Conservation (phyloP, 352 stramenopile genomes). For the Phytopythium ostracodes region DNA sequence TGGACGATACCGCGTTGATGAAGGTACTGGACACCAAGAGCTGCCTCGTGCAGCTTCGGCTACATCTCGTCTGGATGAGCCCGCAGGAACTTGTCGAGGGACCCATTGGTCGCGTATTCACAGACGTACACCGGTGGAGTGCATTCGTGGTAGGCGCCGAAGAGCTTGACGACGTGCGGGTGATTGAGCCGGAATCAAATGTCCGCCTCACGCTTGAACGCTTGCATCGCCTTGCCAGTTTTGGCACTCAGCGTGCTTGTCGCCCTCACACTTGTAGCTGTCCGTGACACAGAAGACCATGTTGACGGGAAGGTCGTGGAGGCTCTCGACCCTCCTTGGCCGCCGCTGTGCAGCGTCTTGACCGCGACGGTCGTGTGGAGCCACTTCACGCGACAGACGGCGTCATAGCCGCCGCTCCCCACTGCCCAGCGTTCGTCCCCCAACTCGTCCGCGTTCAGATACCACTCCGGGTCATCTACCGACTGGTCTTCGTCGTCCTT, state of each 20-base stretch:
- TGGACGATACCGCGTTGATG: background rate
- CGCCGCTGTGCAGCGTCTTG: no score
- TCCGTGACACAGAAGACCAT: background rate
- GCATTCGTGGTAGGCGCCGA: background rate
- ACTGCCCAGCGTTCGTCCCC: no score
- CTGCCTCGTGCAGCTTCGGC: background rate
- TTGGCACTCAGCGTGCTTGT: background rate
- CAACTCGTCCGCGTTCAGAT: no score
- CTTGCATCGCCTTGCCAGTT: background rate
- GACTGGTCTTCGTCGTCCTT: no score
- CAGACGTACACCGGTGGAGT: background rate
- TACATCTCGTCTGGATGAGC: background rate
- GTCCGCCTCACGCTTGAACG: background rate
- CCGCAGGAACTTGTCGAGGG: background rate
- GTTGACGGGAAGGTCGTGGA: background rate
- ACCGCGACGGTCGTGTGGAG: no score
- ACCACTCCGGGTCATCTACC: no score
- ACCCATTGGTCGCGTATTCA: background rate
- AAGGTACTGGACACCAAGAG: background rate
- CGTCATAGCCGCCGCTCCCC: no score
- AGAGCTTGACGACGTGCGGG: conserved; percentile 20
- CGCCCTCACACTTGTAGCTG: background rate
- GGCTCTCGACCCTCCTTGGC: no score
- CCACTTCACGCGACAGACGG: no score
- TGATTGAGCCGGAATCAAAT: conserved; percentile 7